phyloP scores from a whole-genome alignment of 148 eudicot species.

The Hydrangea macrophylla region DNA sequence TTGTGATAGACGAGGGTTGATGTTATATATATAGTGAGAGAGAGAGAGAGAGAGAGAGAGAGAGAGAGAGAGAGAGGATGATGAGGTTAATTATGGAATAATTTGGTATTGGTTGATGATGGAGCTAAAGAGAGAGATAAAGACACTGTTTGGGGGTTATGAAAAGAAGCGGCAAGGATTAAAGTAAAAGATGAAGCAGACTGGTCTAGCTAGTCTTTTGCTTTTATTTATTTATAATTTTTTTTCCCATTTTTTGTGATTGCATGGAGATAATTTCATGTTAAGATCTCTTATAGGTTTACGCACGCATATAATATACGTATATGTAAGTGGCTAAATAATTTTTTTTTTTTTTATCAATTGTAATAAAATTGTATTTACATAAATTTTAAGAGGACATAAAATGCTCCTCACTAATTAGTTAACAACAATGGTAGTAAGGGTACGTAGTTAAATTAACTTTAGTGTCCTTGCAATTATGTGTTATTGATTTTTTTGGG shows the following conservation, averaged over 20 bases:
- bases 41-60: neutral
- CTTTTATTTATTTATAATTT: too few species aligned
- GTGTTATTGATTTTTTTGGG: too few species aligned
- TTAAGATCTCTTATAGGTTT: neutral
- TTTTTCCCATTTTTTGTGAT: too few species aligned
- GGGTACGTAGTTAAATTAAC: too few species aligned
- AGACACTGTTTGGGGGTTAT: conserved; percentile 18
- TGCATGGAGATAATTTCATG: neutral
- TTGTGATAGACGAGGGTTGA: neutral
- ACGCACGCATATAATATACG: too few species aligned
- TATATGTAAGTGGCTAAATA: too few species aligned
- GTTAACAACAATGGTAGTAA: too few species aligned
- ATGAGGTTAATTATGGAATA: neutral
- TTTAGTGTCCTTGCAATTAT: too few species aligned
- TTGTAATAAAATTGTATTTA: too few species aligned
- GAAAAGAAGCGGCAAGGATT: conserved; percentile 19
- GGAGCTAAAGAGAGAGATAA: conserved; percentile 4
- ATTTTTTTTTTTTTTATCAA: too few species aligned
- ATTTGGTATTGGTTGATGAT: neutral
- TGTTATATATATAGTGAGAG: neutral
- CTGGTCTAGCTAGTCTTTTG: conserved; percentile 1
- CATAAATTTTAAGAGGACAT: too few species aligned
- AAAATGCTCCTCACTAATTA: too few species aligned
- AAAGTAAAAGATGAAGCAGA: conserved; percentile 20
- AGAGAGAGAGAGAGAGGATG: neutral